Evolutionary conservation across 148 eudicot species (phyloP).

Genomic region (Tetragonia tetragonoides): DNA sequence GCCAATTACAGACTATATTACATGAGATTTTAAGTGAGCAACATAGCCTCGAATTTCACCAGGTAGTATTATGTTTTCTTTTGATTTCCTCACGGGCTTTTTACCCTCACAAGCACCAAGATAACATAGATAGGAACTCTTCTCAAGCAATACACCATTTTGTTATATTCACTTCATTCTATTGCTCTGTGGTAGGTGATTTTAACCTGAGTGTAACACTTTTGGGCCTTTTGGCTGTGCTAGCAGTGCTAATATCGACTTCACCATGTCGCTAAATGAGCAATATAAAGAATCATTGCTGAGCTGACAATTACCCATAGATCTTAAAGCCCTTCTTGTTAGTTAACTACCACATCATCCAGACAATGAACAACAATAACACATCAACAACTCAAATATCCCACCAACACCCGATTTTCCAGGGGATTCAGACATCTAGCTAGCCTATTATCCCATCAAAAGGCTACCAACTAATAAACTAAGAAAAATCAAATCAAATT

Average conservation of each 20-base stretch:
- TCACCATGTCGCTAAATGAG: no score
- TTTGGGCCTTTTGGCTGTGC: no score
- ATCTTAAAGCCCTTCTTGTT: background rate
- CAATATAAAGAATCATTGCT: background rate
- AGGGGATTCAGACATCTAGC: background rate
- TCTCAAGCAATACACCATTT: background rate
- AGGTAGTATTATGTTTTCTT: no score
- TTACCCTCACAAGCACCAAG: no score
- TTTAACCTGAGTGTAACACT: background rate
- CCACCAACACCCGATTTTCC: background rate
- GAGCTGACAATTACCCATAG: background rate
- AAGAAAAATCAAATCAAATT: background rate
- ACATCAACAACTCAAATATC: background rate
- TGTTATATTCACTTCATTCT: background rate
- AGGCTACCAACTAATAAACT: background rate
- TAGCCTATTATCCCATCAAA: background rate
- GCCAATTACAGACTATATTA: no score
- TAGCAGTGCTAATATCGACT: no score
- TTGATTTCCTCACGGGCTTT: no score
- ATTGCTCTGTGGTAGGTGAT: no score
- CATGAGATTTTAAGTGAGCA: no score
- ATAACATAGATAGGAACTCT: no score
- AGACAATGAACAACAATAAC: background rate
- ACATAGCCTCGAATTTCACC: no score
- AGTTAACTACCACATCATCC: background rate